A percentile compares a stretch with the other conserved stretches of the same genome.
phyloP scores from a whole-genome alignment of 768 basidiomycete genomes.

The Boletus rubropictus region DNA sequence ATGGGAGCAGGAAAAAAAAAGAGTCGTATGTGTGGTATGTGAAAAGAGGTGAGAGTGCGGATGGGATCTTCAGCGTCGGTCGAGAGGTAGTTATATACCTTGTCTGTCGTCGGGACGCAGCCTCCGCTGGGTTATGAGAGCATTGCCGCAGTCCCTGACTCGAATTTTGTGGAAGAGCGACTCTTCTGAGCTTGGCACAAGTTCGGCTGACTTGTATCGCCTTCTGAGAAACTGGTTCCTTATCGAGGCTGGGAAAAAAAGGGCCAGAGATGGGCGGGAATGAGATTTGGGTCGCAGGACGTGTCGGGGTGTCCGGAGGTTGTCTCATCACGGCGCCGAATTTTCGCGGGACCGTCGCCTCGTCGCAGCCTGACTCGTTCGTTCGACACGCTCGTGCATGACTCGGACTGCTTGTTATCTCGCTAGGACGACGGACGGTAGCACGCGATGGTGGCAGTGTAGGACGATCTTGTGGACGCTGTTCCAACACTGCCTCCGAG shows the following conservation, averaged over 20 bases:
- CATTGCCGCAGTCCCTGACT: constrained; percentile 24
- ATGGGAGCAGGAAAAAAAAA: constrained; percentile 5
- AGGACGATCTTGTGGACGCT: not conserved
- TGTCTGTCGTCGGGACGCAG: constrained; percentile 21
- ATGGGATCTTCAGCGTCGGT: not conserved
- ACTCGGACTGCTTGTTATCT: not conserved
- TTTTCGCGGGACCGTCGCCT: constrained; percentile 3
- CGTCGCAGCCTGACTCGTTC: not conserved
- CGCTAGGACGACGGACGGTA: too few species aligned
- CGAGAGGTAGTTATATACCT: constrained; percentile 14
- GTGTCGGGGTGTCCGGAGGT: constrained; percentile 17
- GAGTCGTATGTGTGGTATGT: constrained; percentile 14
- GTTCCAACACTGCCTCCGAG: constrained; percentile 6
- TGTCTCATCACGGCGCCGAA: constrained; percentile 4
- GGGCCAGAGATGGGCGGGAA: not conserved
- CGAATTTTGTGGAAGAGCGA: not conserved
- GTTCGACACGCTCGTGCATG: not conserved
- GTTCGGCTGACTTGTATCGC: constrained; percentile 18
- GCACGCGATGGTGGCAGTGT: constrained; percentile 2
- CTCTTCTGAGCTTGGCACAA: not conserved
- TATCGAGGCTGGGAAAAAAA: constrained; percentile 4
- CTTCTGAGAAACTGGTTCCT: constrained; percentile 17
- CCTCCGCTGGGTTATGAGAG: constrained; percentile 19
- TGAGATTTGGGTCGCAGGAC: not conserved
- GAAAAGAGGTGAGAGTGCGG: constrained; percentile 4